Evolutionary conservation across 306 rosid genomes (phyloP).

Genomic region (Quillaja saponaria): DNA sequence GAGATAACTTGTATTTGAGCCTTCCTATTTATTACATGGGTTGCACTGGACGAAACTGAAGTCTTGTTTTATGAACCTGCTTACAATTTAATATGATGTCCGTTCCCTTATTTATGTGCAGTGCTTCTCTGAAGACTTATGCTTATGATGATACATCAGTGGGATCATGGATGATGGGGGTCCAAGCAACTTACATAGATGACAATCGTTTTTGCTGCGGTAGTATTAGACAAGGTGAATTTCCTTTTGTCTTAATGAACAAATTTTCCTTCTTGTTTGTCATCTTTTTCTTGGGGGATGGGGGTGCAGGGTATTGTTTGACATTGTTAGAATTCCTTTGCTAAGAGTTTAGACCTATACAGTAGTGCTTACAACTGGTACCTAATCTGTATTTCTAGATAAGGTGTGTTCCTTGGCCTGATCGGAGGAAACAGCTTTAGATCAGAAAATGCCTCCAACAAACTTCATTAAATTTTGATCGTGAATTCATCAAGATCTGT

Average conservation of each 20-base stretch:
- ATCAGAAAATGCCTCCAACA: not conserved
- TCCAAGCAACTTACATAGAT: constrained; percentile 84
- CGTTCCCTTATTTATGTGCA: constrained; percentile 37
- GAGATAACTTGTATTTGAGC: not conserved
- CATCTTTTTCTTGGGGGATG: not conserved
- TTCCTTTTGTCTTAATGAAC: not conserved
- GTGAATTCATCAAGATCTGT: constrained; percentile 1
- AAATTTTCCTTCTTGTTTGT: not conserved
- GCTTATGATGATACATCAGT: constrained; percentile 86
- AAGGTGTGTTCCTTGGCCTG: constrained; percentile 86
- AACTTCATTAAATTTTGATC: not conserved
- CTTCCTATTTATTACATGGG: not conserved
- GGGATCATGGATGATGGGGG: constrained; percentile 99
- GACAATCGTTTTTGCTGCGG: constrained; percentile 94
- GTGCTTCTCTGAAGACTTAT: constrained; percentile 87
- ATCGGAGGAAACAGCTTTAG: constrained; percentile 19
- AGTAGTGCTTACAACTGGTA: constrained; percentile 26
- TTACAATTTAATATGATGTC: constrained; percentile 18
- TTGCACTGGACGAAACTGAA: constrained; percentile 2
- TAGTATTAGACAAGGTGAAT: constrained; percentile 80
- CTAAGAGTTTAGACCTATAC: not conserved
- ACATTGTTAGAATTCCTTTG: no score
- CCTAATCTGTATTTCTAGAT: constrained; percentile 51
- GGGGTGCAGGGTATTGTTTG: not conserved
- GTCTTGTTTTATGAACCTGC: not conserved